Evolutionary conservation across 2,329 filamentous ascomycete genomes (phyloP), one percentile per base, ranked within the genome.

Genomic region (Fusarium sarcochroum): DNA sequence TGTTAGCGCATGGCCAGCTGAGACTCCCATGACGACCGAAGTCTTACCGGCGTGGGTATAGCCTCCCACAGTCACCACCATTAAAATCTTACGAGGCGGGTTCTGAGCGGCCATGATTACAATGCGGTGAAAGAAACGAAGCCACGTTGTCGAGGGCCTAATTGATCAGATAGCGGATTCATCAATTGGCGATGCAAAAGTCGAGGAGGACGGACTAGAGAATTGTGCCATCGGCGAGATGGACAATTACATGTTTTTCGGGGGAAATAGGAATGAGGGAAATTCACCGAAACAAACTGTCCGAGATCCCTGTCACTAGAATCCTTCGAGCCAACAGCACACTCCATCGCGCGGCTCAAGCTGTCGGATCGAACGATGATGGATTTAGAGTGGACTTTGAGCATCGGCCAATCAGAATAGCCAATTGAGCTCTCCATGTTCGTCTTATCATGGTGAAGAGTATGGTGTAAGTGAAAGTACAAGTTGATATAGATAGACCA

Each of bases 51-150:
- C 76, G 59, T 78, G 76, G 8, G 76, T 78, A 56, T 75, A 78
- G 23, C 77, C 77, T 48, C 77, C 76, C 6, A 70, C 73, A 4
- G 76, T 76, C 18, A 74, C 76, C 17, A 78, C 72, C 40, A 78
- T 58, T 35, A 79, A 60, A 27, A 79, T 73, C 58, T 61, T 62
- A 32, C 70, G 68, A 9, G 67, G 52, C 7, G 69, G 69, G 30
- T 70, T 54, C 4, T 30, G 20, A 46, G 21, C 13, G 13, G 30
- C 9, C 51, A 54, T 54, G 30, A 37, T 46, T 54, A 32, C 21
- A n/a, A 46, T 37, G 15, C 5, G 6, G 7, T 20, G 4, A 44
- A 13, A 35, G 20, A 34, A 42, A 13, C 6, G n/a, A 14, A 17
- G 5, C 23, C 6, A 18, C n/a, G 27, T 18, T 30, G 25, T n/a